Conservation (phyloP, 2,329 filamentous ascomycete species). For the Pestalotiopsis sp. region DNA sequence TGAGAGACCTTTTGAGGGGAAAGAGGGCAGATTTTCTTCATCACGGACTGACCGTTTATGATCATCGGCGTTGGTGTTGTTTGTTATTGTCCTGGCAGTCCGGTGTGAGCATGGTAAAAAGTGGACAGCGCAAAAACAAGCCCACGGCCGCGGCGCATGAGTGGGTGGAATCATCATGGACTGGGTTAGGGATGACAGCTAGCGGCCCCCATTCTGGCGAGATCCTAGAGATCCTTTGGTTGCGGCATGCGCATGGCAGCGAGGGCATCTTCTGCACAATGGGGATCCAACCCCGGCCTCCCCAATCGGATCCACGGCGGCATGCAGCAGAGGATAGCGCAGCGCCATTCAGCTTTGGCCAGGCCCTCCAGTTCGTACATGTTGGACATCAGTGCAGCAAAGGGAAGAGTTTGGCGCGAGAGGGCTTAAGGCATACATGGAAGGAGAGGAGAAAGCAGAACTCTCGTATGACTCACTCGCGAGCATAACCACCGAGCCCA, state of each 20-base stretch:
- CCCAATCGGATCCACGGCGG: constrained; percentile 15
- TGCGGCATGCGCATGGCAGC: constrained; percentile 6
- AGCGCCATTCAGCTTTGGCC: constrained; percentile 13
- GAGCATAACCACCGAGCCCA: not conserved
- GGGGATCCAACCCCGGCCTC: constrained; percentile 1
- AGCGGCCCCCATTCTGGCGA: constrained; percentile 10
- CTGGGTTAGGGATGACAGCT: constrained; percentile 13
- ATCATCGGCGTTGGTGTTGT: constrained; percentile 12
- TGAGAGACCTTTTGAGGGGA: constrained; percentile 10
- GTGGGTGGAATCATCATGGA: constrained; percentile 6
- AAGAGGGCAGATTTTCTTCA: not conserved
- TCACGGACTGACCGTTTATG: constrained; percentile 8
- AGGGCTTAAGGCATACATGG: constrained; percentile 13
- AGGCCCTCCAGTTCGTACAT: constrained; percentile 14
- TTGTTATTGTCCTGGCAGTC: constrained; percentile 6
- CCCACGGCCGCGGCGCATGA: not conserved
- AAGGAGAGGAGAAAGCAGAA: constrained; percentile 10
- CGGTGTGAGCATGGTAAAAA: constrained; percentile 6
- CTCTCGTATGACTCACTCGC: constrained; percentile 23
- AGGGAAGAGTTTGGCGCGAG: constrained; percentile 3
- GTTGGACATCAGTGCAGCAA: constrained; percentile 34
- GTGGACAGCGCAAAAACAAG: not conserved
- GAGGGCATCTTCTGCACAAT: not conserved
- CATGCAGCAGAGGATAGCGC: constrained; percentile 1
- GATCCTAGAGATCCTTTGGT: constrained; percentile 11